Percentiles rank a stretch among this genome's conserved stretches.
phyloP scores from a whole-genome alignment of 108 stramenopile genomes.

The Skeletonema marinoi region DNA sequence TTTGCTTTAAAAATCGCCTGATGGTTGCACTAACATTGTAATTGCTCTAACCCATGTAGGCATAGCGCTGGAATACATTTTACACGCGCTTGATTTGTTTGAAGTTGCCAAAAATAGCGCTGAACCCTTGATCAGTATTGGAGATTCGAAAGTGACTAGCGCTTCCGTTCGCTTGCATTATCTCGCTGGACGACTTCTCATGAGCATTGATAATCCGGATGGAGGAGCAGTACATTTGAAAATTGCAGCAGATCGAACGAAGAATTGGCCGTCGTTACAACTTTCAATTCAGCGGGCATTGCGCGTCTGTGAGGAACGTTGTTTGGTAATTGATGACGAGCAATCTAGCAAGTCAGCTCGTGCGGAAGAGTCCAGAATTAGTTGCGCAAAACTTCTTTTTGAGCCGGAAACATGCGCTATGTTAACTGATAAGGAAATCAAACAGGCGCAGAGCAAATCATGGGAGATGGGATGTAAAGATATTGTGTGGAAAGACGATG shows the following conservation, averaged over 20 bases:
- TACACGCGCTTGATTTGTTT: constrained; percentile 64
- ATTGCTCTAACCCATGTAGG: constrained; percentile 12
- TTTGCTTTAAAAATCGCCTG: background rate
- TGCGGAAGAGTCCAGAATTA: constrained; percentile 6
- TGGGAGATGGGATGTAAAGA: constrained; percentile 3
- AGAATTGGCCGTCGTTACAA: constrained; percentile 72
- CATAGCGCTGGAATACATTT: constrained; percentile 59
- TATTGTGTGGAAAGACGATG: constrained; percentile 40
- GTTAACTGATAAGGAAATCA: constrained; percentile 17
- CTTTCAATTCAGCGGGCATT: constrained; percentile 60
- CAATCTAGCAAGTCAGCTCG: constrained; percentile 6
- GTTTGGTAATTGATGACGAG: constrained; percentile 6
- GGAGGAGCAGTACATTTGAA: constrained; percentile 61
- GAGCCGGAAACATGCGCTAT: constrained; percentile 23
- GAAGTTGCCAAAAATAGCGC: constrained; percentile 40
- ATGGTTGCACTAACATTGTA: background rate
- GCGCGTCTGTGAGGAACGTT: constrained; percentile 62
- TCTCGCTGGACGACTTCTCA: constrained; percentile 73
- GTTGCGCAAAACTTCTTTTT: constrained; percentile 27
- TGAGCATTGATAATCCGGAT: constrained; percentile 47
- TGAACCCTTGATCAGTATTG: constrained; percentile 8
- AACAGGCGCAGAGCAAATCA: constrained; percentile 2
- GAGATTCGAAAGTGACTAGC: background rate
- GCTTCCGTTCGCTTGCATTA: constrained; percentile 69
- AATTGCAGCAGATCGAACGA: constrained; percentile 50